Evolutionary conservation across 805 yeast species (phyloP).

Genomic region (Hagleromyces aurorensis): DNA sequence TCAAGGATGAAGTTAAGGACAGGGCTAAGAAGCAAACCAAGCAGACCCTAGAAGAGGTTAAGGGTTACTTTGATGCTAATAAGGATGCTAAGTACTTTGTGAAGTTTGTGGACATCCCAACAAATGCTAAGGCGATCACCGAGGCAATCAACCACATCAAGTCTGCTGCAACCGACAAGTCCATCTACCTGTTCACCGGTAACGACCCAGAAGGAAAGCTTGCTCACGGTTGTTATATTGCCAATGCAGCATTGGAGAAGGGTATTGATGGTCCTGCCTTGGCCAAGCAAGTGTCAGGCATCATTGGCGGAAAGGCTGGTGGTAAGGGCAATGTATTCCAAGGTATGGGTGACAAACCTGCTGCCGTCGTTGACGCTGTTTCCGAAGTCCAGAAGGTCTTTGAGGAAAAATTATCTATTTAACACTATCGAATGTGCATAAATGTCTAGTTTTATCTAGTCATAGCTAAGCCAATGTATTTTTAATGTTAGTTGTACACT

Average conservation of each 20-base stretch:
- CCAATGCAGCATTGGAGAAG: slow-evolving; percentile 58
- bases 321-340: slow-evolving; percentile 96
- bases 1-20: slow-evolving; percentile 80
- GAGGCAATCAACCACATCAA: slow-evolving; percentile 85
- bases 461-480: too few species aligned
- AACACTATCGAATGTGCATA: slow-evolving; percentile 2
- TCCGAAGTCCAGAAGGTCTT: slow-evolving; percentile 57
- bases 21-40: slow-evolving; percentile 84
- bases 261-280: slow-evolving; percentile 71
- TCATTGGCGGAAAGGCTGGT: slow-evolving; percentile 96
- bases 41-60: slow-evolving; percentile 70
- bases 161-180: slow-evolving; percentile 63
- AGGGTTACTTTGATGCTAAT: slow-evolving; percentile 52
- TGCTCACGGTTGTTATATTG: slow-evolving; percentile 91
- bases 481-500: too few species aligned
- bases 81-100: slow-evolving; percentile 53
- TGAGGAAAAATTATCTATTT: slow-evolving; percentile 43
- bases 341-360: slow-evolving; percentile 87
- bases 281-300: slow-evolving; percentile 59
- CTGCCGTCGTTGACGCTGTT: slow-evolving; percentile 65
- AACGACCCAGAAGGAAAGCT: slow-evolving; percentile 55
- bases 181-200: slow-evolving; percentile 76
- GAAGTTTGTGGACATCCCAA: slow-evolving; percentile 56
- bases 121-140: slow-evolving; percentile 89
- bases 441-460: too few species aligned